Base-by-base conservation (phyloP, 2,329 filamentous ascomycete species). In the Xylariales sp. region DNA sequence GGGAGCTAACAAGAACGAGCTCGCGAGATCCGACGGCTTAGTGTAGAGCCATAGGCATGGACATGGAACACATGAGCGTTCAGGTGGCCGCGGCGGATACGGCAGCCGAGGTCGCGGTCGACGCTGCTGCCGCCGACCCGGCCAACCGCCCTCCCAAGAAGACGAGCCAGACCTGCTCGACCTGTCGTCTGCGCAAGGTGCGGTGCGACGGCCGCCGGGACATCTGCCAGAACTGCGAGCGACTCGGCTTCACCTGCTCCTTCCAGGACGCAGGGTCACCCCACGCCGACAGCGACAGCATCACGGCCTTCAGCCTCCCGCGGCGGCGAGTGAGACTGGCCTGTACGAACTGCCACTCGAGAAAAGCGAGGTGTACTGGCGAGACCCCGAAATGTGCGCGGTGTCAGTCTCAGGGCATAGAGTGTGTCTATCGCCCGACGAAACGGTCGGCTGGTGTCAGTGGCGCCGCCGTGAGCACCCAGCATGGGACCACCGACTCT, bases 331-430 rank as follows among this genome's bases (percentile, higher is more conserved):
- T 87, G 50, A 82, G 86, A 52, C 82, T 87, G 75, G 86, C 86
- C 34, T 89, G 86, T 71, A 81, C 85, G 73, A 86, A 83, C 73
- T 89, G 86, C 75, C 86, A 89, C 70, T 83, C 84, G 41, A 81
- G 86, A 71, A 89, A 89, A 74, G 86, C 86, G 36, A 81, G 86
- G 56, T 89, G 86, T 78, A 87, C 84, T 60, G 86, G 86, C n/a
- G 83, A 87, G 69, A 80, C 84, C 57, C 86, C 86, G 3, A 81
- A 83, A 60, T 89, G 86, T 72, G 84, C 87, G 58, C 80, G 83
- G 8, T 85, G 83, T 58, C 83, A 83, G 28, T 78, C 80, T 4
- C 85, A 87, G 60, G 84, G 84, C 7, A 83, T 87, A 59, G 83
- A 87, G 36, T 89, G 86, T 63, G 78, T 88, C 62, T 88, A 88